Base-by-base conservation (phyloP, 148 eudicot species). In the Agrostemma githago region DNA sequence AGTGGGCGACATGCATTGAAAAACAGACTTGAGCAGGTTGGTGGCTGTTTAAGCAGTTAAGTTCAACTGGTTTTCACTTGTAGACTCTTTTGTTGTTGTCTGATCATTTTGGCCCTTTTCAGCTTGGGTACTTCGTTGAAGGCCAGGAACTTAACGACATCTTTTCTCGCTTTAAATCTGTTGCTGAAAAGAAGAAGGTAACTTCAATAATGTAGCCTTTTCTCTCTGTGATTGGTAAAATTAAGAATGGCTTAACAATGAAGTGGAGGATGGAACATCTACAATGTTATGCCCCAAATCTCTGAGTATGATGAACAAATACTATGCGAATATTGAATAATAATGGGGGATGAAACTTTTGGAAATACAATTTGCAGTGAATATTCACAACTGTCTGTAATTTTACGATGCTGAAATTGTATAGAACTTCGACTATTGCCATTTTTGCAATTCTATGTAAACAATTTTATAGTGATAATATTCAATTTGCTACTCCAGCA, bases 1-100 rank as follows among this genome's bases (percentile, higher is more conserved):
- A 94, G 98, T 78, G 98, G 98, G 54, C 96, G 97, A 17, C 98
- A 94, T 87, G 98, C 98, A 77, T 80, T 94, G 78, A 85, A 82
- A 85, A 82, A 90, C 56, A 89, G 89, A 75, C 92, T 94, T 83
- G 79, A 86, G 72, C 90, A 94, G 95, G 98, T 93, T 74, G 56
- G 69, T 51, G 48, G 19, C 44, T 72, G 64, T 73, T 39, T 40
- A 41, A 17, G 21, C 48, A 53, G 54, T 69, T 10, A 40, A 74
- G 44, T 48, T 62, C 11, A 15, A 26, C 51, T 58, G 34, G 11
- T n/a, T 57, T 39, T 21, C 34, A 0, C 0, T 16, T 62, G 40
- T 68, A 14, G 8, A 11, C 15, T 3, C 16, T 8, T 56, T 19
- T 66, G 34, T 74, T 12, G 38, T 3, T 58, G 6, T 58, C 53